Base-by-base conservation (phyloP, 345 rosid genomes). In the Linum lewisii region DNA sequence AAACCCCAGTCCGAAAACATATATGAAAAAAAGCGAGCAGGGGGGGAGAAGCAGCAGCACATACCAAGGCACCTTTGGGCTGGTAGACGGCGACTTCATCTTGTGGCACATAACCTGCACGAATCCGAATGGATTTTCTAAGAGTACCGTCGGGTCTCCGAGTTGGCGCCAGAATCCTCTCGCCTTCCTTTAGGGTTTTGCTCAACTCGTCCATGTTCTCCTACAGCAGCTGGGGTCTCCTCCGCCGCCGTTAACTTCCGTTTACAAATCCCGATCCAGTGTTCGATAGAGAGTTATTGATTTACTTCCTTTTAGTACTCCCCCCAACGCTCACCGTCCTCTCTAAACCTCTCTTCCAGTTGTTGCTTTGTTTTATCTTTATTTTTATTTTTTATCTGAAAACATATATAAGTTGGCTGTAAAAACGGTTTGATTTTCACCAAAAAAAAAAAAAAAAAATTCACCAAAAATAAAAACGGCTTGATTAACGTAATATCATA, bases 161-260 rank as follows among this genome's bases (percentile, higher is more conserved):
- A 15, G 83, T 83, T 14, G 99, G 99, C 23, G 83, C 96, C 52
- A 93, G 36, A 61, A 90, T 78, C 51, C 97, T 76, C 72, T 93
- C 99, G n/a, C 99, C 97, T 76, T 87, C 95, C 74, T 90, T 93
- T 71, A 87, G 90, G 86, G 79, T 87, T 85, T 85, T 77, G 82
- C 85, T 78, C 37, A 84, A 63, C 75, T 89, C 96, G 44, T 80
- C 84, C 90, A 82, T 82, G 67, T 68, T 66, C 63, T 66, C 72
- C n/a, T n/a, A n/a, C n/a, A n/a, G n/a, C 69, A 61, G 63, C 13
- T 73, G 79, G 80, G 88, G 49, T 73, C 93, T 25, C 67, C 79
- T 59, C 66, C 72, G 2, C 68, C 73, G 51, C 77, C 71, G 23
- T 52, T 52, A 11, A 16, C 47, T 50, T 21, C 2, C 22, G 11